Evolutionary conservation across 192 early-diverging fungal species (phyloP), one percentile per base, ranked within the genome.

Genomic region (Podila minutissima): DNA sequence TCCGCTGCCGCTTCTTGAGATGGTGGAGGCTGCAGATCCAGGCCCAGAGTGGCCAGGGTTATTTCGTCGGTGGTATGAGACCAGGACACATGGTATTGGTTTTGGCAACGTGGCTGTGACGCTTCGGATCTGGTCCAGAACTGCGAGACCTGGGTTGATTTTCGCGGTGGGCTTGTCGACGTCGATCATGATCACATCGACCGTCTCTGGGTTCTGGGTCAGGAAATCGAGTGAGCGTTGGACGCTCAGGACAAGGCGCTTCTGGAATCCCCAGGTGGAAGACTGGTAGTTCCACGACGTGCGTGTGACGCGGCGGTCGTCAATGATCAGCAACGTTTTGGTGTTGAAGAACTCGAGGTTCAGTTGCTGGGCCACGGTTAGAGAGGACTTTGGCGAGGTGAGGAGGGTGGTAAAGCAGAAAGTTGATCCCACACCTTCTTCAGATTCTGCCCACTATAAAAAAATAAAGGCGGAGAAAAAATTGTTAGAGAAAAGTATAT

Each of bases 151-250:
- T 7, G 77, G 77, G 53, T 81, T 72, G 67, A 73, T 46, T 59
- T 66, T 81, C 50, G 71, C 63, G 46, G 72, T 71, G 19, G 66
- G 66, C 26, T 81, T 81, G 57, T 81, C 77, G 4, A 81, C 66
- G 33, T 81, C 77, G 35, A 81, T 69, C 77, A 81, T 73, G 71
- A 81, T 73, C 57, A 81, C 57, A 28, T 81, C 77, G n/a, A 73
- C 66, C 5, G 29, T 51, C 35, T 64, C 68, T 0, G 77, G 71
- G 28, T 81, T 81, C 53, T 81, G 70, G 1, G 29, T 37, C 22
- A 81, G 22, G 33, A 63, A 81, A 0, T 72, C 77, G 17, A 81
- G 53, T 31, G 70, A 66, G 64, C 72, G 72, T n/a, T 57, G 70
- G 41, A 81, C 77, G 33, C 71, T 81, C 57, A 81, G 59, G 38